Evolutionary conservation across 1,284 basidiomycete genomes (phyloP), one percentile per base, ranked within the genome.

Genomic region (Mycosarcoma maydis): DNA sequence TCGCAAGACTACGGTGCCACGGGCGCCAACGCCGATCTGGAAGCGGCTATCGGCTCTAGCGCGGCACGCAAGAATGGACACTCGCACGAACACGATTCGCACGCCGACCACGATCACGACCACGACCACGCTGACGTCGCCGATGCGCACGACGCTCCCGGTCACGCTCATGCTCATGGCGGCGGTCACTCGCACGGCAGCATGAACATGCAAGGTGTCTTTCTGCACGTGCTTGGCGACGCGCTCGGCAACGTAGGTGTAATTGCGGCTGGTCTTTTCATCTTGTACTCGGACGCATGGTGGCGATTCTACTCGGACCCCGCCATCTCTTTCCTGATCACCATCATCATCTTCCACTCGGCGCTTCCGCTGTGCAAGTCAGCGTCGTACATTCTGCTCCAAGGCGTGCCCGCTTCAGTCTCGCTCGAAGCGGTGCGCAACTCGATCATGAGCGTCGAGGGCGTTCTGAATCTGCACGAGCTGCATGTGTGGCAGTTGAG

Each of bases 121-220:
- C 69, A 72, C 42, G 47, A 57, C 40, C 68, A 71, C 39, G 41
- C 66, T 30, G 66, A 72, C 34, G 68, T 50, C 8, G 57, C 68
- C 22, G 74, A 70, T 43, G 75, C 77, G 11, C 82, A 83, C 38
- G 72, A 48, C 45, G 54, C 39, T 17, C 50, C 57, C 38, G 57
- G 58, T 9, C 85, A 86, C 68, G 84, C 84, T 9, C 90, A 91
- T 77, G 81, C 85, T 1, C 90, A 92, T 78, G 85, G 83, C 4
- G 73, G 81, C 33, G 71, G 61, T 3, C 75, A 77, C 59, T 67
- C 67, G 7, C 78, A 82, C 47, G 89, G 90, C 17, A 91, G 89
- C 6, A 98, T 99, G 95, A 99, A 98, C 84, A 98, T 98, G 94
- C 90, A 86, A 29, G 96, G 94, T 26, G 87, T 98, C 4, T 86